Conservation (phyloP, 1,284 basidiomycete genomes). For the Cystobasidium sp. region DNA sequence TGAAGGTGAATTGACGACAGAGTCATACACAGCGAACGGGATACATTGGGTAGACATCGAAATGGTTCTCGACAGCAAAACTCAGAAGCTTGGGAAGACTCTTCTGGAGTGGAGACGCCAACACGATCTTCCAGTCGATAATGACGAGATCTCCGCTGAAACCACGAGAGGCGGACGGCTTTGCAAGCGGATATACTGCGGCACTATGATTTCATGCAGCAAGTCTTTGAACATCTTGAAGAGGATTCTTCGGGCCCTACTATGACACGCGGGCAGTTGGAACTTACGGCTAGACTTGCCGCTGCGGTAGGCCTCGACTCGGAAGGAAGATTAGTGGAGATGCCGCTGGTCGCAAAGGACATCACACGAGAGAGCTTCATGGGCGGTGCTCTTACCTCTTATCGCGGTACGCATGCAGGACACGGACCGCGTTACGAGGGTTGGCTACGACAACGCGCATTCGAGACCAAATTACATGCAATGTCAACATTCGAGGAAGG, state of each 20-base stretch:
- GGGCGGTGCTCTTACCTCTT: not conserved
- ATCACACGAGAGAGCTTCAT: not conserved
- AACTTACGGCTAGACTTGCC: not conserved
- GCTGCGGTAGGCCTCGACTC: not conserved
- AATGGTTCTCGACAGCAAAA: too few relatives aligned
- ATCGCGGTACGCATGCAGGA: not conserved
- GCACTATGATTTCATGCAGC: constrained; percentile 5
- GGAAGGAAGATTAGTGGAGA: not conserved
- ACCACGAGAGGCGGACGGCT: not conserved
- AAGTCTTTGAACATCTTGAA: constrained; percentile 1
- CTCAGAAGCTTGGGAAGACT: too few relatives aligned
- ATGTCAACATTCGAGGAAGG: not conserved
- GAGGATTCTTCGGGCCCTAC: not conserved
- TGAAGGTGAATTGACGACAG: too few relatives aligned
- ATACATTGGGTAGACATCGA: too few relatives aligned
- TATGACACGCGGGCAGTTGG: not conserved
- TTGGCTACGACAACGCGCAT: constrained; percentile 3
- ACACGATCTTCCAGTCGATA: too few relatives aligned
- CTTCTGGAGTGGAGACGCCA: too few relatives aligned
- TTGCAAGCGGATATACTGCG: not conserved
- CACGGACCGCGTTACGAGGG: constrained; percentile 10
- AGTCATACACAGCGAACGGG: too few relatives aligned
- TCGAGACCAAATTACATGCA: not conserved
- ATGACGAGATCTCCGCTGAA: too few relatives aligned
- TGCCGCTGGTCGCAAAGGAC: constrained; percentile 8